phyloP scores from a whole-genome alignment of 139 green algal species.

The Zygnema circumcarinatum region DNA sequence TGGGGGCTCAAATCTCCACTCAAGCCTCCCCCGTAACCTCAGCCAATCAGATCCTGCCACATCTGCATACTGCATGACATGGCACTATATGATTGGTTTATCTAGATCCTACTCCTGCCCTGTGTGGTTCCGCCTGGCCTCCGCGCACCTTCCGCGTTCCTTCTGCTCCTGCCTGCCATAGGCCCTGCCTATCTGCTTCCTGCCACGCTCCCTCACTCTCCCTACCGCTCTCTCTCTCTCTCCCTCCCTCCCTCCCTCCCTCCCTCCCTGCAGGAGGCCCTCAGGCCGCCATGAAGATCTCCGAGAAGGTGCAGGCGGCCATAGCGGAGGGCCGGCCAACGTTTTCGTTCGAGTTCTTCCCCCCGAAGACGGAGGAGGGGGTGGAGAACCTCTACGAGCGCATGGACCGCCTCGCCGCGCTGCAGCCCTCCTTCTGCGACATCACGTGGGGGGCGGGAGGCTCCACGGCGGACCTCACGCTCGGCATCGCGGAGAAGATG shows the following conservation, averaged over 20 bases:
- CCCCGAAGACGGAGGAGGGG: constrained; percentile 90
- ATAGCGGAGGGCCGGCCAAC: constrained; percentile 77
- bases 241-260: neutral
- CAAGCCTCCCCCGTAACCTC: no score
- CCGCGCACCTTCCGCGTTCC: no score
- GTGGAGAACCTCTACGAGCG: constrained; percentile 92
- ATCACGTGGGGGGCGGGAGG: constrained; percentile 98
- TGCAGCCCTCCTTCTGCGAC: constrained; percentile 91
- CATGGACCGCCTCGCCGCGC: constrained; percentile 84
- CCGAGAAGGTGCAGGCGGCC: constrained; percentile 86
- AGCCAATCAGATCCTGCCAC: no score
- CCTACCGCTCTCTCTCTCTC: neutral
- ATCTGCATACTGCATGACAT: no score
- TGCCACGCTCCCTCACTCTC: neutral
- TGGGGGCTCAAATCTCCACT: no score
- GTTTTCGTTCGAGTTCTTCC: constrained; percentile 98
- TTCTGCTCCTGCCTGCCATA: neutral
- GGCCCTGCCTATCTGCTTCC: neutral
- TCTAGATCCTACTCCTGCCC: no score
- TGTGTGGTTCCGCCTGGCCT: no score
- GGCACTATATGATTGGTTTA: no score
- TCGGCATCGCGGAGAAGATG: constrained; percentile 94
- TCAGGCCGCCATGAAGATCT: constrained; percentile 76
- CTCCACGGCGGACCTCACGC: constrained; percentile 91
- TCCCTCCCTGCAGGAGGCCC: neutral